Percentiles rank a stretch among this genome's conserved stretches.
phyloP scores from a whole-genome alignment of 2,329 filamentous ascomycete genomes.

The Cladosporium sp. region DNA sequence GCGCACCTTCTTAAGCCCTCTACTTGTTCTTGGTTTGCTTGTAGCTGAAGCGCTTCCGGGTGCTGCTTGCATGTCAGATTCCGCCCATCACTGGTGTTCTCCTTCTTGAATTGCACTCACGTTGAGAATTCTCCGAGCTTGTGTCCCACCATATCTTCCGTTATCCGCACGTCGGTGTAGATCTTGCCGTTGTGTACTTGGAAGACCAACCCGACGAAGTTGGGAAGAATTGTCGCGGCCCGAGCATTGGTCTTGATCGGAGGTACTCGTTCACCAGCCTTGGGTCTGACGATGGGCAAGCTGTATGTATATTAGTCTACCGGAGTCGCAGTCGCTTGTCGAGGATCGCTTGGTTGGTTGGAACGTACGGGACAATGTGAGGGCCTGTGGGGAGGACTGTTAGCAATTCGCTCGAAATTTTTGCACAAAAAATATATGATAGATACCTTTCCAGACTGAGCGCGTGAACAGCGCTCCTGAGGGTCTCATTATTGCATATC shows the following conservation, averaged over 20 bases:
- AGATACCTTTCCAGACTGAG: slow-evolving; percentile 85
- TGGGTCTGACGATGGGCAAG: slow-evolving; percentile 59
- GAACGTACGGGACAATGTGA: slow-evolving; percentile 64
- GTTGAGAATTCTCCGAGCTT: slow-evolving; percentile 88
- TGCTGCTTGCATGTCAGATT: slow-evolving; percentile 41
- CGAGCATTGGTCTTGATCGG: slow-evolving; percentile 85
- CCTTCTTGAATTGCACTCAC: slow-evolving; percentile 47
- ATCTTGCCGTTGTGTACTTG: slow-evolving; percentile 88
- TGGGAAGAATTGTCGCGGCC: slow-evolving; percentile 82
- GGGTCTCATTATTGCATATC: slow-evolving; percentile 28
- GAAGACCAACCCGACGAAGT: slow-evolving; percentile 85
- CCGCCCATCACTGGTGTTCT: neutral
- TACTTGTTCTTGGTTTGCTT: slow-evolving; percentile 69
- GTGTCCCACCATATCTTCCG: slow-evolving; percentile 93
- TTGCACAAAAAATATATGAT: slow-evolving; percentile 19
- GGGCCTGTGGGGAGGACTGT: slow-evolving; percentile 48
- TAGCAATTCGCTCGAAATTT: neutral
- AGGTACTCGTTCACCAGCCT: slow-evolving; percentile 57
- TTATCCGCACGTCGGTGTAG: slow-evolving; percentile 77
- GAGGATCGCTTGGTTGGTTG: slow-evolving; percentile 13
- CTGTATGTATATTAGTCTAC: slow-evolving; percentile 30
- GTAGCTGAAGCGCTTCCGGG: slow-evolving; percentile 63
- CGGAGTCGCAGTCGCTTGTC: neutral
- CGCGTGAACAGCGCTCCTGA: slow-evolving; percentile 47
- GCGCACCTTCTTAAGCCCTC: slow-evolving; percentile 6